phyloP scores from a whole-genome alignment of 192 early-diverging fungal species.

The Coemansia sp. region DNA sequence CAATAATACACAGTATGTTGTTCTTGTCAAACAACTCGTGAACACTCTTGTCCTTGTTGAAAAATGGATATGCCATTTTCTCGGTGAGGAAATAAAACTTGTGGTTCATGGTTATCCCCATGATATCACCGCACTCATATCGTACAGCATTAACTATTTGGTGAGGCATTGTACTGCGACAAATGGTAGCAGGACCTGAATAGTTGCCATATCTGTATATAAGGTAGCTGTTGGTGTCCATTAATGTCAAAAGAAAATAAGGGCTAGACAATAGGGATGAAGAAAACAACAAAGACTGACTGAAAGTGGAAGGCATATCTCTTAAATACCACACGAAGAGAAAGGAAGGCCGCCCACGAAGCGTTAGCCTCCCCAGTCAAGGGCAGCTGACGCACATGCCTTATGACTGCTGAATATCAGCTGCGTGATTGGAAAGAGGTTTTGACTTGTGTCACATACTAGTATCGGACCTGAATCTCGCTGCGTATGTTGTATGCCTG shows the following conservation, averaged over 20 bases:
- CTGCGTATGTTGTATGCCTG: constrained; percentile 68
- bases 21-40: no score
- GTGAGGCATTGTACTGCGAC: neutral
- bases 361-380: neutral
- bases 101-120: neutral
- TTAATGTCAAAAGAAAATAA: neutral
- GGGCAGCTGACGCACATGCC: neutral
- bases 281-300: neutral
- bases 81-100: neutral
- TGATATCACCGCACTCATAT: neutral
- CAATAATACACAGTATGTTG: no score
- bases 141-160: neutral
- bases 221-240: neutral
- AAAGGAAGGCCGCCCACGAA: neutral
- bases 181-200: neutral
- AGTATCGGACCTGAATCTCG: constrained; percentile 64
- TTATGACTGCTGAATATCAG: neutral
- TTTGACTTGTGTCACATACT: no score
- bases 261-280: neutral
- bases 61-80: neutral
- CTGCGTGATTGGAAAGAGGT: no score
- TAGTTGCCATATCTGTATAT: neutral
- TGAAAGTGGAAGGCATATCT: neutral
- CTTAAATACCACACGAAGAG: neutral
- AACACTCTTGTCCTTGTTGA: no score